Evolutionary conservation across 352 stramenopile species (phyloP), one percentile per base, ranked within the genome.

Genomic region (Phytophthora colocasiae): DNA sequence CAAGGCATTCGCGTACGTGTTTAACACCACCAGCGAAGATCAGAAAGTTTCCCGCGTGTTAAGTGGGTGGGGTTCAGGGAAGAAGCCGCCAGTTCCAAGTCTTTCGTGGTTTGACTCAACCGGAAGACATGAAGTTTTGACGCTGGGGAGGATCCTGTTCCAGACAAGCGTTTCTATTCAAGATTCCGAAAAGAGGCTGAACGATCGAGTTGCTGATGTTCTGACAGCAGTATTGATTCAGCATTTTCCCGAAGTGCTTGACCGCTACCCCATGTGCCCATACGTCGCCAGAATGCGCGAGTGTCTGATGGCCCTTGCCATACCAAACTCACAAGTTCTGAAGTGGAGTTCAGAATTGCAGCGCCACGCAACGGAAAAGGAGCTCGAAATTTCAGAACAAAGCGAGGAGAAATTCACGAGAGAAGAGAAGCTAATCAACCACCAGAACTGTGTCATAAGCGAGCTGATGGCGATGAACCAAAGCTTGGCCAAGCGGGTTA

Each of bases 401-500:
- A 39, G 22, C 31, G 19, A 6, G n/a, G 6, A 1, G 26, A 36
- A 47, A n/a, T 15, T 36, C 9, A 14, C 45, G 36, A 4, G 55
- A 49, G 41, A 32, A n/a, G n/a, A 54, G 14, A 11, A 9, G 10
- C 17, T 63, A 5, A 56, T 56, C 24, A 56, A 63, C 19, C 36
- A 63, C 36, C 46, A 56, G 32, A 63, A 56, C 7, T 43, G 45
- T 6, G 6, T 17, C 3, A 57, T 56, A 10, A 34, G 34, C 3
- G 56, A 63, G 36, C 27, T 63, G 22, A 11, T 63, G 29, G 44
- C 44, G 12, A 55, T 48, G 44, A 63, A 63, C 26, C 55, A 48
- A 55, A 44, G 32, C 1, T 14, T 54, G 17, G 29, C 22, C 26
- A 11, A 41, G n/a, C n/a, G n/a, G n/a, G n/a, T n/a, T n/a, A n/a